Conservation (phyloP, 2,329 filamentous ascomycete genomes). For the Beauveria scarabaeidicola region DNA sequence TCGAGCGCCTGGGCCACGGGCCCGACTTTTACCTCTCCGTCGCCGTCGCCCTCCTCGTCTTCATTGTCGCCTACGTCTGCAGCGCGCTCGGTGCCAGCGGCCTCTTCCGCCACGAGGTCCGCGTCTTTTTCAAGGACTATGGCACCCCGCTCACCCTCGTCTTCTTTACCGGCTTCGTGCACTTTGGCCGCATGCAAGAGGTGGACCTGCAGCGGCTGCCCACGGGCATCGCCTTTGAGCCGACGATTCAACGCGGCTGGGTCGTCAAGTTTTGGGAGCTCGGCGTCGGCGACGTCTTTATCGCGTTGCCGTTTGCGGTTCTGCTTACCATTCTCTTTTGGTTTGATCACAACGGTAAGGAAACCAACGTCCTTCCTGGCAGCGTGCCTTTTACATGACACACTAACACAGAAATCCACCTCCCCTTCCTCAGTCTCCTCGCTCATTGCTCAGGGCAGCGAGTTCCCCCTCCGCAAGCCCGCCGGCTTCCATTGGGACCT, state of each 20-base stretch:
- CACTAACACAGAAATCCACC: too few species aligned
- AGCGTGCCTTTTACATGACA: too few species aligned
- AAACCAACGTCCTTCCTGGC: too few species aligned
- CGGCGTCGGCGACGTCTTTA: constrained; percentile 62
- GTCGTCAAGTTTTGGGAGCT: constrained; percentile 77
- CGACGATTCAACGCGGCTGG: constrained; percentile 66
- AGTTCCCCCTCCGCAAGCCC: constrained; percentile 72
- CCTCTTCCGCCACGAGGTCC: constrained; percentile 65
- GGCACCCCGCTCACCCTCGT: constrained; percentile 74
- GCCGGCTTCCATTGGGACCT: constrained; percentile 82
- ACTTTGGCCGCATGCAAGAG: constrained; percentile 71
- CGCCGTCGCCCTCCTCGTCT: constrained; percentile 66
- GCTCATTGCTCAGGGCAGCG: constrained; percentile 73
- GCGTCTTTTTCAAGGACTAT: constrained; percentile 83
- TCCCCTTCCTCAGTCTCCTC: constrained; percentile 53
- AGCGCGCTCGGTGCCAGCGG: constrained; percentile 61
- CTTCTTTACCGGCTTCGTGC: constrained; percentile 86
- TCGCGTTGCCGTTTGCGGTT: constrained; percentile 79
- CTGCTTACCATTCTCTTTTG: constrained; percentile 79
- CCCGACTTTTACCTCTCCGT: constrained; percentile 72
- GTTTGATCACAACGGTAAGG: constrained; percentile 76
- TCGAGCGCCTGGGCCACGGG: constrained; percentile 62
- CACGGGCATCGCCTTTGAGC: constrained; percentile 68
- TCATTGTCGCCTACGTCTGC: constrained; percentile 67
- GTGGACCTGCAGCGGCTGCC: constrained; percentile 64